A percentile compares a stretch with the other conserved stretches of the same genome.
phyloP scores from a whole-genome alignment of 176 grass and related monocot species.

The Aegilops speltoides region DNA sequence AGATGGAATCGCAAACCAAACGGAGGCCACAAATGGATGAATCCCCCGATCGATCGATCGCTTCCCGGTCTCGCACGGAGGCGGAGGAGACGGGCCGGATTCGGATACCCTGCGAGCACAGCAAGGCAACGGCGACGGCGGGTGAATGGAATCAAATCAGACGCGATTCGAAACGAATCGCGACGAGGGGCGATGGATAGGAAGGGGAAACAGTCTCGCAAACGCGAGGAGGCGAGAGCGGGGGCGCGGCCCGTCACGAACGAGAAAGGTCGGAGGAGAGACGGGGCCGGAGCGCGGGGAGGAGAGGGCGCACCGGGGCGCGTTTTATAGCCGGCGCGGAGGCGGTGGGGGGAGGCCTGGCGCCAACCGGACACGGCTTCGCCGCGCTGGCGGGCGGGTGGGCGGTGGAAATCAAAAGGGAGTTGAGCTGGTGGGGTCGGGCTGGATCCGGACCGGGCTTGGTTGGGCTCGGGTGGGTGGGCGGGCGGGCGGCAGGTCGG shows the following conservation, averaged over 20 bases:
- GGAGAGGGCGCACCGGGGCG: background rate
- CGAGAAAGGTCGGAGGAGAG: no score
- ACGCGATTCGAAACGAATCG: background rate
- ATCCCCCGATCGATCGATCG: background rate
- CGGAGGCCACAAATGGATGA: no score
- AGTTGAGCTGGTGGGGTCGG: no score
- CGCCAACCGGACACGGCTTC: slow-evolving; percentile 38
- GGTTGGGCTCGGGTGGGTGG: no score
- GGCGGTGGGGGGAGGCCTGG: slow-evolving; percentile 18
- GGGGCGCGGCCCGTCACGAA: background rate
- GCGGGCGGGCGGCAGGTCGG: no score
- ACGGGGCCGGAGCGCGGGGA: background rate
- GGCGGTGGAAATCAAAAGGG: no score
- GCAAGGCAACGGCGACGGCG: background rate
- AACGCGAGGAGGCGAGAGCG: background rate
- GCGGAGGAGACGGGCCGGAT: no score
- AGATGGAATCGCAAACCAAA: background rate
- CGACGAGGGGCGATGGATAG: no score
- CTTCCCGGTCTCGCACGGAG: background rate
- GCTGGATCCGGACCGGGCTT: no score
- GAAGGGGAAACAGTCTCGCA: background rate
- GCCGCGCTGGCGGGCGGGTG: background rate
- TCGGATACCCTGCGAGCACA: slow-evolving; percentile 12
- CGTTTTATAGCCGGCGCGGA: slow-evolving; percentile 10
- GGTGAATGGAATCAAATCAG: slow-evolving; percentile 8